Conservation (phyloP, 2,329 filamentous ascomycete genomes). For the Daldinia eschscholtzii region DNA sequence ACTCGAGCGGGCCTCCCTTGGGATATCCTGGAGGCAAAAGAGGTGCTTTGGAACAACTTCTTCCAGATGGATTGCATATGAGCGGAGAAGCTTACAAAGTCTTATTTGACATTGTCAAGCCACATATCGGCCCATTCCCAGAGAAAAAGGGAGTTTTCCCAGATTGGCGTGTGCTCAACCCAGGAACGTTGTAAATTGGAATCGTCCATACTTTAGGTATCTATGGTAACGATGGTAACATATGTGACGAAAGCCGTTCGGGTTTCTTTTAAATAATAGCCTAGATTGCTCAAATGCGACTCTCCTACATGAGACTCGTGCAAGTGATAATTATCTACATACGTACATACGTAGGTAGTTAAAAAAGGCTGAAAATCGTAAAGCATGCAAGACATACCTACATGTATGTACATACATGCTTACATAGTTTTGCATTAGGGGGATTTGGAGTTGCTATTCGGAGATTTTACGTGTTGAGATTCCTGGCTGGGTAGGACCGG, state of each 20-base stretch:
- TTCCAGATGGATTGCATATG: constrained; percentile 72
- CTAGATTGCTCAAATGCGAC: constrained; percentile 9
- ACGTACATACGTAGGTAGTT: background rate
- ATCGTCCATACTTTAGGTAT: background rate
- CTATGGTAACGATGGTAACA: background rate
- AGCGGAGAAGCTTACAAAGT: constrained; percentile 66
- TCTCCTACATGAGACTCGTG: constrained; percentile 13
- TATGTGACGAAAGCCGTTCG: background rate
- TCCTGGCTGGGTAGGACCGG: constrained; percentile 3
- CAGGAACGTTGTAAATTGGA: constrained; percentile 36
- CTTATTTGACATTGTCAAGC: constrained; percentile 62
- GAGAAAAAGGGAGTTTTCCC: constrained; percentile 59
- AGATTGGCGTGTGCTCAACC: constrained; percentile 58
- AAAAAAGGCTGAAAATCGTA: background rate
- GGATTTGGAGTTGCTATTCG: constrained; percentile 23
- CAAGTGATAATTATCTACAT: constrained; percentile 4
- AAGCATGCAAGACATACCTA: constrained; percentile 13
- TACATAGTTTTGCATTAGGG: constrained; percentile 21
- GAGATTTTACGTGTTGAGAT: constrained; percentile 28
- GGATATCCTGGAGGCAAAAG: constrained; percentile 64
- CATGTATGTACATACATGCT: background rate
- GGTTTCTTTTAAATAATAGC: constrained; percentile 12
- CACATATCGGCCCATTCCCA: constrained; percentile 61
- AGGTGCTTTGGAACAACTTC: constrained; percentile 64
- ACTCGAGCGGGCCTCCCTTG: constrained; percentile 60